Evolutionary conservation across 495 filamentous ascomycete species (phyloP).

Genomic region (Trichoderma gamsii): DNA sequence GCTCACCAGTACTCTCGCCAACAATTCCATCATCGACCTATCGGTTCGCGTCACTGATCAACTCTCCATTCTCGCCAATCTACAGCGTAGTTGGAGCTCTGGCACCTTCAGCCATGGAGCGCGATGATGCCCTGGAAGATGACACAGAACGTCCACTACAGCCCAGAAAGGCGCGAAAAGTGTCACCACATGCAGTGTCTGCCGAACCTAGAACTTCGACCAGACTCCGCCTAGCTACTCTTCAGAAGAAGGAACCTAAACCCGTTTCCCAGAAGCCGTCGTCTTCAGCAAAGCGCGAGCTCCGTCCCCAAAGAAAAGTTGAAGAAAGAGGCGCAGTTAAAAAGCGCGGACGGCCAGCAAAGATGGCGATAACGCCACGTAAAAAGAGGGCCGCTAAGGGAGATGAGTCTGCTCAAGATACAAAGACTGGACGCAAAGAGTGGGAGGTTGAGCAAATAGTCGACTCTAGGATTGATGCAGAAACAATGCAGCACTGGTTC

Average conservation of each 20-base stretch:
- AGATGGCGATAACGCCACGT: not conserved
- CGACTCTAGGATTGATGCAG: constrained; percentile 26
- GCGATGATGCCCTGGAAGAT: not conserved
- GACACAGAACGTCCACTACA: not conserved
- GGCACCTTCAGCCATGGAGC: not conserved
- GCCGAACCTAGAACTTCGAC: not conserved
- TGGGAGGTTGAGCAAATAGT: constrained; percentile 37
- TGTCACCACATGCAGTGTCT: not conserved
- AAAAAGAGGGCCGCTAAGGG: not conserved
- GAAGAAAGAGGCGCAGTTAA: not conserved
- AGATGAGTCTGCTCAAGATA: not conserved
- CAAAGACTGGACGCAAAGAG: constrained; percentile 13
- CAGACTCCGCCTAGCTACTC: not conserved
- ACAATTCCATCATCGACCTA: not conserved
- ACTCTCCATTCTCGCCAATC: not conserved
- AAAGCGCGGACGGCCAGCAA: not conserved
- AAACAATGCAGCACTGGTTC: constrained; percentile 31
- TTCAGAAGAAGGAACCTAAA: not conserved
- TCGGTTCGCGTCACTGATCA: not conserved
- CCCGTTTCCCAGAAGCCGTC: not conserved
- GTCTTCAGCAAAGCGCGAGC: not conserved
- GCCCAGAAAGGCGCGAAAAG: not conserved
- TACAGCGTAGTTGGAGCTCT: not conserved
- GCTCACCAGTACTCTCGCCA: not conserved
- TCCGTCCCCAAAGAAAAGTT: not conserved